Conservation (phyloP, 1,139 yeast species). For the Taphrina confusa region DNA sequence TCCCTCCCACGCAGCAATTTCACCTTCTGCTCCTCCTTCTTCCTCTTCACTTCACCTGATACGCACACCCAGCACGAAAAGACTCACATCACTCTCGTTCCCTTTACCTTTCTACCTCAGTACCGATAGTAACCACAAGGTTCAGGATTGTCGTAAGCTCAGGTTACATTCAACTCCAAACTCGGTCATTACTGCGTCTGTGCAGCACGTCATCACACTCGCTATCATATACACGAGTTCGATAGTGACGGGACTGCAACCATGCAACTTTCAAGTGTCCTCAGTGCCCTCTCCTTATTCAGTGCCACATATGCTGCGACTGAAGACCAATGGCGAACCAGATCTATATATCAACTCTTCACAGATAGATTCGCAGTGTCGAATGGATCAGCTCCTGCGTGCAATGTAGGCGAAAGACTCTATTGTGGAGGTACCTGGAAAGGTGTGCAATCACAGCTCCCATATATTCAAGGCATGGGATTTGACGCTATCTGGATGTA, state of each 20-base stretch:
- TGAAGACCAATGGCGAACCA: slow-evolving; percentile 36
- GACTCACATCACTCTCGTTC: too few relatives aligned
- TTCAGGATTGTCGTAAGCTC: too few relatives aligned
- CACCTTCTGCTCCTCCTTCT: too few relatives aligned
- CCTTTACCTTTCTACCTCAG: too few relatives aligned
- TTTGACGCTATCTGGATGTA: slow-evolving; percentile 39
- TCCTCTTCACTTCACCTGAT: too few relatives aligned
- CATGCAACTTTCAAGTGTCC: slow-evolving; percentile 3
- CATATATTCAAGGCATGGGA: slow-evolving; percentile 38
- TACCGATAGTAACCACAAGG: too few relatives aligned
- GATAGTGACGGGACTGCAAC: background rate
- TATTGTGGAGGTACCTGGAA: slow-evolving; percentile 39
- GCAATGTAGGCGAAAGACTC: slow-evolving; percentile 22
- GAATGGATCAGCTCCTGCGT: slow-evolving; percentile 35
- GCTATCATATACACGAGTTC: too few relatives aligned
- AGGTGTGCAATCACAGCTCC: slow-evolving; percentile 35
- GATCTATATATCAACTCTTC: slow-evolving; percentile 38
- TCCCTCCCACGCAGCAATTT: too few relatives aligned
- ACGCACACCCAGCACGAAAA: too few relatives aligned
- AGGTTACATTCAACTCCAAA: too few relatives aligned
- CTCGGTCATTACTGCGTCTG: too few relatives aligned
- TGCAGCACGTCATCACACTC: too few relatives aligned
- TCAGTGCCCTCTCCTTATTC: background rate
- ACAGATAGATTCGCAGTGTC: slow-evolving; percentile 38
- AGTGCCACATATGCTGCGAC: slow-evolving; percentile 6